A percentile compares a stretch with the other conserved stretches of the same genome.
Evolutionary conservation across 2,329 filamentous ascomycete species (phyloP).

Genomic region (Alternaria triticina): DNA sequence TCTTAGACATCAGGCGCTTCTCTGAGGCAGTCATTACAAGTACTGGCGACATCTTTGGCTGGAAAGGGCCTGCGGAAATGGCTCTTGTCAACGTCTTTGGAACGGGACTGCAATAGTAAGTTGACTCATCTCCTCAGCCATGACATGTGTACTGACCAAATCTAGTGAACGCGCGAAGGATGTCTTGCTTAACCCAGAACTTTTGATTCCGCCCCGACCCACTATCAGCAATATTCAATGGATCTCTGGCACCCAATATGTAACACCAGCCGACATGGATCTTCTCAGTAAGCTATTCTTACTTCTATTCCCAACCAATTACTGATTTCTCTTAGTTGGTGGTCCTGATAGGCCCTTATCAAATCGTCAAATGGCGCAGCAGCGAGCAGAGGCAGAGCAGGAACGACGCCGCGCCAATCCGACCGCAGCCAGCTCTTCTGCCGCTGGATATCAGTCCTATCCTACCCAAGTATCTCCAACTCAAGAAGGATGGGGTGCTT

Average conservation of each 20-base stretch:
- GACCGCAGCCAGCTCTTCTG: conserved; percentile 42
- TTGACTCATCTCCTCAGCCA: conserved; percentile 16
- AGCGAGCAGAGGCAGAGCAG: conserved; percentile 74
- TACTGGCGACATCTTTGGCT: conserved; percentile 83
- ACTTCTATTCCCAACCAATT: neutral
- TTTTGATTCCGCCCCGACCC: conserved; percentile 77
- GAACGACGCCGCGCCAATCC: conserved; percentile 47
- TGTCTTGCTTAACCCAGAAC: conserved; percentile 77
- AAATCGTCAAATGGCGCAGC: conserved; percentile 84
- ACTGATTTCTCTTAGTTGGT: conserved; percentile 62
- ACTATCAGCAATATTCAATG: conserved; percentile 96
- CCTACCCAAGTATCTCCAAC: conserved; percentile 20
- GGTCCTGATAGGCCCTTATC: conserved; percentile 86
- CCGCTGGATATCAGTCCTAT: conserved; percentile 28
- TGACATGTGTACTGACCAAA: conserved; percentile 9
- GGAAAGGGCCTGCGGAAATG: conserved; percentile 87
- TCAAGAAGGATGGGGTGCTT: conserved; percentile 70
- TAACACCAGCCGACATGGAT: conserved; percentile 87
- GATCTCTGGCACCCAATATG: conserved; percentile 92
- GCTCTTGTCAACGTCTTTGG: conserved; percentile 87
- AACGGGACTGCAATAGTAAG: conserved; percentile 68
- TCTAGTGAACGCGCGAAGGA: conserved; percentile 64
- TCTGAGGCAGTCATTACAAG: conserved; percentile 73
- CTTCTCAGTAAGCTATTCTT: conserved; percentile 64
- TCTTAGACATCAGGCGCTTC: conserved; percentile 77